Evolutionary conservation across 768 basidiomycete genomes (phyloP).

Genomic region (Rhodotorula kratochvilovae): DNA sequence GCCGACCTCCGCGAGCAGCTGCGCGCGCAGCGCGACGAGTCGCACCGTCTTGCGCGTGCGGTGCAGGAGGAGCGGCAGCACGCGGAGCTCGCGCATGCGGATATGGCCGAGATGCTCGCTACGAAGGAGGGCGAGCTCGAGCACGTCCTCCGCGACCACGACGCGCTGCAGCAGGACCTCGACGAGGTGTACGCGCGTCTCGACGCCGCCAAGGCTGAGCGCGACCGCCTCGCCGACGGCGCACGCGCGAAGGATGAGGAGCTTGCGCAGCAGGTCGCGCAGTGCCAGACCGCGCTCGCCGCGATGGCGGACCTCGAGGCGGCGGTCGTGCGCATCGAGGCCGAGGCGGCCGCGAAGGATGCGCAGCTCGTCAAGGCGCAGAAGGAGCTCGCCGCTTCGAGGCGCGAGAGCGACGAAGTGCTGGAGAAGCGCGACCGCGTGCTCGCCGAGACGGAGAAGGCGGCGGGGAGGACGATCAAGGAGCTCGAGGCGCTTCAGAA

Average conservation of each 20-base stretch:
- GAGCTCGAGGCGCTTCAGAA: conserved; percentile 7
- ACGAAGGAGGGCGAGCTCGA: not conserved
- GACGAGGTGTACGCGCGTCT: conserved; percentile 3
- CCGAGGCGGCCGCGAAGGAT: not conserved
- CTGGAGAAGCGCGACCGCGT: conserved; percentile 30
- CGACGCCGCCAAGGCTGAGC: conserved; percentile 8
- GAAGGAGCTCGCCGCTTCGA: not conserved
- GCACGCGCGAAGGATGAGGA: conserved; percentile 1
- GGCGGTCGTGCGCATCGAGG: conserved; percentile 6
- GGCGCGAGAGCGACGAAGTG: conserved; percentile 3
- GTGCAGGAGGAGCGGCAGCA: conserved; percentile 18
- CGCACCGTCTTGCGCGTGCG: not conserved
- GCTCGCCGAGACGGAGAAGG: conserved; percentile 23
- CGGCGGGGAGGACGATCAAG: not conserved
- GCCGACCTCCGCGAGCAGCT: conserved; percentile 6
- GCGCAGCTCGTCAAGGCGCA: not conserved
- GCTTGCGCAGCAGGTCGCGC: conserved; percentile 1
- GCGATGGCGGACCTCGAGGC: conserved; percentile 19
- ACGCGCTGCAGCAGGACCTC: conserved; percentile 19
- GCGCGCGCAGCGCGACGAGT: not conserved
- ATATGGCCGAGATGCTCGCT: not conserved
- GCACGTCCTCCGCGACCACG: not conserved
- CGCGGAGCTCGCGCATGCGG: conserved; percentile 7
- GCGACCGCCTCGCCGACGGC: not conserved
- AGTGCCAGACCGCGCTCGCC: not conserved